These are phyloP conservation scores for Hericium coralloides DNA, from an alignment of 768 basidiomycete genomes.

Conservation along the genomic window DNA sequence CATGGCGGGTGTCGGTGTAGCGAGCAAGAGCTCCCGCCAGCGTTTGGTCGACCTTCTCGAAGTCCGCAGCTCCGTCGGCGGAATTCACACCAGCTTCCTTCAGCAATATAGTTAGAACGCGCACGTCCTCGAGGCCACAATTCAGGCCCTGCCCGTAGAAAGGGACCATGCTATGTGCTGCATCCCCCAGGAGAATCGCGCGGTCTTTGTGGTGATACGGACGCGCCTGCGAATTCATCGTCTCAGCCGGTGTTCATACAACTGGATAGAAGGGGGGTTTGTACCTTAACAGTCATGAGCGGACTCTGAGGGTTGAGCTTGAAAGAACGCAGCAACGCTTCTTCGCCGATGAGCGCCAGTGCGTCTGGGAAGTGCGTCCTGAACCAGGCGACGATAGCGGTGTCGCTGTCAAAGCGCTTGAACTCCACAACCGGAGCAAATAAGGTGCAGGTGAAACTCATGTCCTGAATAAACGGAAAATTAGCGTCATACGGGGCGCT, in stretches of 20 bases:
- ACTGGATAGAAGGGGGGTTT: conserved; percentile 19
- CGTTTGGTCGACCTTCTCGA: conserved; percentile 38
- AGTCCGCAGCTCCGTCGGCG: conserved; percentile 26
- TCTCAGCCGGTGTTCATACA: not conserved
- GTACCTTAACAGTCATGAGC: conserved; percentile 88
- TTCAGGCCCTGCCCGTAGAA: conserved; percentile 97
- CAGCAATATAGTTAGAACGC: conserved; percentile 73
- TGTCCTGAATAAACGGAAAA: conserved; percentile 43
- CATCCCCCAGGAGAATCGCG: conserved; percentile 85
- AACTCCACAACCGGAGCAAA: conserved; percentile 80
- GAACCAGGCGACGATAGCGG: conserved; percentile 66
- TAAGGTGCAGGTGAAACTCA: conserved; percentile 93
- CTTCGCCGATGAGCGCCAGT: conserved; percentile 75
- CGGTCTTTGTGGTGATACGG: conserved; percentile 90
- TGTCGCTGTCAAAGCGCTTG: conserved; percentile 52
- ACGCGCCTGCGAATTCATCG: conserved; percentile 42
- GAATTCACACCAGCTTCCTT: conserved; percentile 60
- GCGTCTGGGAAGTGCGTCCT: conserved; percentile 81
- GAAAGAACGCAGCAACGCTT: conserved; percentile 70
- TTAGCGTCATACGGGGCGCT: conserved; percentile 9
- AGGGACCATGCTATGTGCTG: conserved; percentile 98
- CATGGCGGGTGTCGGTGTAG: conserved; percentile 78
- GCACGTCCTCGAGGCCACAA: conserved; percentile 95
- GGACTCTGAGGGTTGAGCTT: conserved; percentile 78
- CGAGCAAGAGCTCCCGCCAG: conserved; percentile 59